Conservation (phyloP, 169 alveolate genomes). For the Cryptosporidium andersoni region DNA sequence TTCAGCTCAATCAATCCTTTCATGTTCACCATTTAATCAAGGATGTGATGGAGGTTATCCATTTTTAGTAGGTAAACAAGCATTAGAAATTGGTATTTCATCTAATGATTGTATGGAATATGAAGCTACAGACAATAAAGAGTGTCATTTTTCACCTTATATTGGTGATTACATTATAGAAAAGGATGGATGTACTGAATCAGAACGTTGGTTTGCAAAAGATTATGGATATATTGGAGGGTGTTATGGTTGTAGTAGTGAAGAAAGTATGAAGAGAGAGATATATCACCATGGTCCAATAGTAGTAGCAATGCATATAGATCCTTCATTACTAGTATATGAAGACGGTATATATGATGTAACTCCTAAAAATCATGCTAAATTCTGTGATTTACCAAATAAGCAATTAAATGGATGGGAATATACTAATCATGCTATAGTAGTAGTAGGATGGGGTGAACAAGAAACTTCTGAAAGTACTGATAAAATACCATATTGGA, state of each 20-base stretch:
- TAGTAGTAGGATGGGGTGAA: slow-evolving; percentile 89
- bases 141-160: slow-evolving; percentile 65
- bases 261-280: slow-evolving; percentile 81
- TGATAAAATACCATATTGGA: slow-evolving; percentile 81
- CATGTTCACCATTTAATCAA: slow-evolving; percentile 85
- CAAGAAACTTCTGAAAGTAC: slow-evolving; percentile 36
- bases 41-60: slow-evolving; percentile 93
- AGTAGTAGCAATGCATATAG: slow-evolving; percentile 76
- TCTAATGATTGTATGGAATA: slow-evolving; percentile 71
- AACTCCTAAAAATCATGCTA: slow-evolving; percentile 77
- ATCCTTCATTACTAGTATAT: slow-evolving; percentile 73
- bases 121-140: slow-evolving; percentile 52
- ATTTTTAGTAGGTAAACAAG: slow-evolving; percentile 87
- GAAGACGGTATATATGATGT: slow-evolving; percentile 73
- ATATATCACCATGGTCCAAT: slow-evolving; percentile 80
- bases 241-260: slow-evolving; percentile 84
- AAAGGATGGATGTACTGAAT: slow-evolving; percentile 17
- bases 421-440: slow-evolving; percentile 88
- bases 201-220: slow-evolving; percentile 76
- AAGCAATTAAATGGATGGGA: slow-evolving; percentile 88
- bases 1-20: slow-evolving; percentile 77
- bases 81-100: slow-evolving; percentile 84
- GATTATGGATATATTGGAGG: slow-evolving; percentile 85
- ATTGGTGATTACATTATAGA: slow-evolving; percentile 10
- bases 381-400: slow-evolving; percentile 83